Percentiles rank a stretch among this genome's conserved stretches.
phyloP scores from a whole-genome alignment of 2,329 filamentous ascomycete species.

The Cercospora sp. region DNA sequence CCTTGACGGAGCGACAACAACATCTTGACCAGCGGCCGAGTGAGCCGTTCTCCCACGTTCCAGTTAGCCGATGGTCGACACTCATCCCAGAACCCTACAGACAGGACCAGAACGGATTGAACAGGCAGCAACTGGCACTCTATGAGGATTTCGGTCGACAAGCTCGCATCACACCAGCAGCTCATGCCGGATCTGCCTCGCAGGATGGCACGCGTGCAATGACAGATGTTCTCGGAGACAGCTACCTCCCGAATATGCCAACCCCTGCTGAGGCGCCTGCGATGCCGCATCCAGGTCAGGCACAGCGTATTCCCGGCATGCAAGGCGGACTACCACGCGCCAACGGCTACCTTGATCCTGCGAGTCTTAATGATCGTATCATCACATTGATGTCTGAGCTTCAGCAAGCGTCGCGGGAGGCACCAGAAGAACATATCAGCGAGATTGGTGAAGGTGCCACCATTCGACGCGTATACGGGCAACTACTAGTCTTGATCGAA shows the following conservation, averaged over 20 bases:
- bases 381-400: constrained; percentile 58
- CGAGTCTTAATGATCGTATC: constrained; percentile 56
- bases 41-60: constrained; percentile 79
- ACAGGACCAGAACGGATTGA: constrained; percentile 71
- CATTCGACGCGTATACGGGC: constrained; percentile 60
- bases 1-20: constrained; percentile 73
- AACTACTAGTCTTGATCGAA: constrained; percentile 57
- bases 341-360: constrained; percentile 62
- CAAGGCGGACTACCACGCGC: constrained; percentile 42
- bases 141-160: constrained; percentile 96
- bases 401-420: constrained; percentile 57
- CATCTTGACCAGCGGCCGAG: constrained; percentile 74
- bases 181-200: constrained; percentile 57
- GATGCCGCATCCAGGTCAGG: constrained; percentile 59
- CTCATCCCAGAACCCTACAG: constrained; percentile 94
- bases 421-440: constrained; percentile 58
- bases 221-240: constrained; percentile 63
- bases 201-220: constrained; percentile 62
- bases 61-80: constrained; percentile 83
- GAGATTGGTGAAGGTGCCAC: constrained; percentile 57
- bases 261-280: constrained; percentile 64
- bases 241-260: constrained; percentile 63
- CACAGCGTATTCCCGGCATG: constrained; percentile 44
- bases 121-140: constrained; percentile 88
- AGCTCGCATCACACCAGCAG: constrained; percentile 59